Evolutionary conservation across 805 yeast genomes (phyloP), one percentile per base, ranked within the genome.

Genomic region (Candida vaughaniae): DNA sequence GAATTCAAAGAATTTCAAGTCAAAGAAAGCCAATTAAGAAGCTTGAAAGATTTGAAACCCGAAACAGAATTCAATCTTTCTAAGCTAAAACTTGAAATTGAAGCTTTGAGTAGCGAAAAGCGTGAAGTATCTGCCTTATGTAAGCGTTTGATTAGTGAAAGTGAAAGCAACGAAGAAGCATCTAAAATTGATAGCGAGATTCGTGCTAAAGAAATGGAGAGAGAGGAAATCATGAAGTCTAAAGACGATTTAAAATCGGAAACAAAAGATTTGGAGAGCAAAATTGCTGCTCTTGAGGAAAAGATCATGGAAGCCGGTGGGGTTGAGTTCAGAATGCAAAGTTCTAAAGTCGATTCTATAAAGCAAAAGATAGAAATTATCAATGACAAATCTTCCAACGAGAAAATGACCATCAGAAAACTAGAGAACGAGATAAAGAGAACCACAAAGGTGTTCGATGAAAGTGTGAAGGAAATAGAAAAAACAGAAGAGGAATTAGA

Each of bases 241-340:
- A 52, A 49, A 31, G 45, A 48, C 1, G 49, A 46, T 3, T 55
- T 89, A 6, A 71, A 77, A 50, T 62, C 64, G 2, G 77, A 77
- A 46, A 78, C 89, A 46, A 60, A 65, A 18, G 78, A 73, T 22
- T 58, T 77, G 28, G 86, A 78, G 53, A 52, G 58, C 5, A 68
- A 75, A 39, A 84, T 93, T 27, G 68, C 71, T 9, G 68, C 49
- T 0, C 62, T 90, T 3, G 90, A 88, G 47, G 85, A 82, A 39
- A 74, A 80, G 52, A 87, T 93, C 26, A 78, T 90, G 85, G 82
- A 85, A 33, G 82, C 87, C 36, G 99, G 99, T 36, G 99, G 99
- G 42, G 82, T 85, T 6, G 80, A 80, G 43, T 68, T 93, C 45
- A 78, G 86, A 39, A 58, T 85, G 42, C 96, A 89, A 51, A 83